Percentiles rank a stretch among this genome's conserved stretches.
Evolutionary conservation across 2,329 filamentous ascomycete species (phyloP).

Genomic region (Dactylellina haptotyla): DNA sequence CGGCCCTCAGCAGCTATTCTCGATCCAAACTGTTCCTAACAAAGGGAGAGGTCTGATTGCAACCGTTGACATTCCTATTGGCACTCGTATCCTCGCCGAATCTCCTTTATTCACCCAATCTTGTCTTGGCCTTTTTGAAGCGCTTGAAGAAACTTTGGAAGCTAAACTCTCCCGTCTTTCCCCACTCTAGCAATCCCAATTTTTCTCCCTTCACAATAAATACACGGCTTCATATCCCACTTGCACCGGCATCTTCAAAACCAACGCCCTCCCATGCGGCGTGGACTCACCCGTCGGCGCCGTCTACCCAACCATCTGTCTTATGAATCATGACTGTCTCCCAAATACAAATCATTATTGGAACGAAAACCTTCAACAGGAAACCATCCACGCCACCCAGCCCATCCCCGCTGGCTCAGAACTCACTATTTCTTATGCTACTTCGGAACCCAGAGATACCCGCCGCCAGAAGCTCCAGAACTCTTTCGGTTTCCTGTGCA

Average conservation of each 20-base stretch:
- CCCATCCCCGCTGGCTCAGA: constrained; percentile 59
- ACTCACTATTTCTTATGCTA: constrained; percentile 58
- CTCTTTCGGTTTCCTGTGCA: constrained; percentile 61
- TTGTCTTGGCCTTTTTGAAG: neutral
- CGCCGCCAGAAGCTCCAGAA: constrained; percentile 58
- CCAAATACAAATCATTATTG: constrained; percentile 59
- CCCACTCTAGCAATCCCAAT: constrained; percentile 25
- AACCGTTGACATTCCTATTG: constrained; percentile 60
- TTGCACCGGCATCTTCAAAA: constrained; percentile 54
- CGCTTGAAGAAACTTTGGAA: constrained; percentile 28
- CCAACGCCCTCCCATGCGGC: constrained; percentile 60
- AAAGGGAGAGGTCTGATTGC: constrained; percentile 64
- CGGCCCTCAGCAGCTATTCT: constrained; percentile 6
- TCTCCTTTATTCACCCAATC: constrained; percentile 60
- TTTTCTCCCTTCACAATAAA: constrained; percentile 59
- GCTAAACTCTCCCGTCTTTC: neutral
- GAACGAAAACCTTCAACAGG: constrained; percentile 56
- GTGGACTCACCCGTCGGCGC: constrained; percentile 54
- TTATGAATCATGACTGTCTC: constrained; percentile 61
- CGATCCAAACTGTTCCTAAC: constrained; percentile 57
- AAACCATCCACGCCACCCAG: constrained; percentile 60
- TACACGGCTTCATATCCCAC: constrained; percentile 56
- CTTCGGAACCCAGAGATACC: constrained; percentile 55
- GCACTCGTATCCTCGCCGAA: constrained; percentile 63
- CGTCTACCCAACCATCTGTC: constrained; percentile 59